A percentile compares a stretch with the other conserved stretches of the same genome.
phyloP scores from a whole-genome alignment of 2,329 filamentous ascomycete species.

The Coniosporium tulheliwenetii region DNA sequence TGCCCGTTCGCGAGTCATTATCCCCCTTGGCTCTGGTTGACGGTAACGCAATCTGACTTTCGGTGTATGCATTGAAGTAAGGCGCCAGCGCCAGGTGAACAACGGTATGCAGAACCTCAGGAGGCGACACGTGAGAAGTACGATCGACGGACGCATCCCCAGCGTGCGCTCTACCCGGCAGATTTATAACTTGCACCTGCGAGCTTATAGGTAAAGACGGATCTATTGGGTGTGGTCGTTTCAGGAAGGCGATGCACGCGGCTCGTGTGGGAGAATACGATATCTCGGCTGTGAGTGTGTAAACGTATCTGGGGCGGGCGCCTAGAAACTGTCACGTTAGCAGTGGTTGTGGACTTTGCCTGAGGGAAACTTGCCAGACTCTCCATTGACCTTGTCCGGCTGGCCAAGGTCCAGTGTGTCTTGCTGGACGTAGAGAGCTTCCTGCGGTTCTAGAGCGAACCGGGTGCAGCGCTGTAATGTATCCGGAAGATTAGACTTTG shows the following conservation, averaged over 20 bases:
- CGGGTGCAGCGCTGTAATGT: conserved; percentile 76
- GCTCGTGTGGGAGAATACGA: conserved; percentile 65
- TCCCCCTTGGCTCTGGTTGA: conserved; percentile 61
- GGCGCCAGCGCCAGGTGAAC: conserved; percentile 84
- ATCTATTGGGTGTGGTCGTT: conserved; percentile 79
- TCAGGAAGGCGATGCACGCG: conserved; percentile 76
- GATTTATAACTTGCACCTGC: conserved; percentile 84
- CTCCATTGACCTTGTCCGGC: conserved; percentile 27
- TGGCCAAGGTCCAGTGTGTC: conserved; percentile 43
- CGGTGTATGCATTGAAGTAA: conserved; percentile 94
- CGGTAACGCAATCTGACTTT: conserved; percentile 53
- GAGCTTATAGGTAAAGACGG: conserved; percentile 64
- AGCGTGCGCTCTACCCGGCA: conserved; percentile 65
- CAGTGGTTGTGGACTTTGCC: too few relatives aligned
- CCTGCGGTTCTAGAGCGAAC: conserved; percentile 78
- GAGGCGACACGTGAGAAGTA: conserved; percentile 62
- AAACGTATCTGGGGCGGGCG: conserved; percentile 39
- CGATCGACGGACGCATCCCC: conserved; percentile 53
- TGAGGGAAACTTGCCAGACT: conserved; percentile 1
- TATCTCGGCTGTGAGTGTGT: conserved; percentile 69
- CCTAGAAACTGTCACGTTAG: too few relatives aligned
- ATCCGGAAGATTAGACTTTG: conserved; percentile 53
- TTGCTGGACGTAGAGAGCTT: conserved; percentile 83
- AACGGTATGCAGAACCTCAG: conserved; percentile 82
- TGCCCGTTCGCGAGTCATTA: conserved; percentile 81